phyloP scores from a whole-genome alignment of 2,329 filamentous ascomycete genomes.

The Aspergillus pseudoviridinutans region DNA sequence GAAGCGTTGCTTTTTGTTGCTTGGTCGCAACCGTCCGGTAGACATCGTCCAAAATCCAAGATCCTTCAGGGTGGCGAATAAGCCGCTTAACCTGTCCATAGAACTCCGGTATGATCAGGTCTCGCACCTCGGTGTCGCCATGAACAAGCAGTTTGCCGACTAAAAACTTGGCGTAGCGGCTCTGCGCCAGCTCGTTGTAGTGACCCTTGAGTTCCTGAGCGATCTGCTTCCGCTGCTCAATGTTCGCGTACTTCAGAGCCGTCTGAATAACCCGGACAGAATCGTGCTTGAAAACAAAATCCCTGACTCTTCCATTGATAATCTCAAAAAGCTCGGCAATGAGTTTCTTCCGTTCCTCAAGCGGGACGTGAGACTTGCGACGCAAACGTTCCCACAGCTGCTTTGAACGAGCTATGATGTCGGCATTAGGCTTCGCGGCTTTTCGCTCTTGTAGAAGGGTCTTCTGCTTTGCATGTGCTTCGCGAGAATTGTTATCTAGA shows the following conservation, averaged over 20 bases:
- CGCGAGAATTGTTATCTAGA: slow-evolving; percentile 67
- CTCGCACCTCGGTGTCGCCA: slow-evolving; percentile 78
- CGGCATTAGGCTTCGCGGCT: slow-evolving; percentile 86
- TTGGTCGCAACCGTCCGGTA: slow-evolving; percentile 84
- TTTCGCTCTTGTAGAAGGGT: slow-evolving; percentile 83
- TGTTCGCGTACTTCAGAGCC: slow-evolving; percentile 89
- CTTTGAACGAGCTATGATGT: slow-evolving; percentile 83
- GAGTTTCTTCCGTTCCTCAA: slow-evolving; percentile 80
- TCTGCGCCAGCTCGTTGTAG: slow-evolving; percentile 82
- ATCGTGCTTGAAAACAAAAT: slow-evolving; percentile 98
- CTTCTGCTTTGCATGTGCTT: slow-evolving; percentile 92
- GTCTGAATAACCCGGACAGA: slow-evolving; percentile 95
- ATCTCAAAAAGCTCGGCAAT: slow-evolving; percentile 88
- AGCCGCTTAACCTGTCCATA: slow-evolving; percentile 88
- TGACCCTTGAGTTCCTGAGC: slow-evolving; percentile 80
- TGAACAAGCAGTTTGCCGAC: slow-evolving; percentile 95
- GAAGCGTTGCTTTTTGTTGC: slow-evolving; percentile 76
- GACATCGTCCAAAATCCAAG: slow-evolving; percentile 96
- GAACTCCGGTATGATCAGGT: slow-evolving; percentile 89
- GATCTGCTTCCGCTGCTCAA: slow-evolving; percentile 80
- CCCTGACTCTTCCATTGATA: slow-evolving; percentile 84
- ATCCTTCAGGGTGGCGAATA: slow-evolving; percentile 93
- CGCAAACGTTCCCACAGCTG: slow-evolving; percentile 95
- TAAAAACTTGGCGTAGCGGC: slow-evolving; percentile 94
- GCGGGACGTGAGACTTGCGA: slow-evolving; percentile 86